A percentile compares a stretch with the other conserved stretches of the same genome.
Conservation (phyloP, 805 yeast species). For the Diddensiella santjacobensis region DNA sequence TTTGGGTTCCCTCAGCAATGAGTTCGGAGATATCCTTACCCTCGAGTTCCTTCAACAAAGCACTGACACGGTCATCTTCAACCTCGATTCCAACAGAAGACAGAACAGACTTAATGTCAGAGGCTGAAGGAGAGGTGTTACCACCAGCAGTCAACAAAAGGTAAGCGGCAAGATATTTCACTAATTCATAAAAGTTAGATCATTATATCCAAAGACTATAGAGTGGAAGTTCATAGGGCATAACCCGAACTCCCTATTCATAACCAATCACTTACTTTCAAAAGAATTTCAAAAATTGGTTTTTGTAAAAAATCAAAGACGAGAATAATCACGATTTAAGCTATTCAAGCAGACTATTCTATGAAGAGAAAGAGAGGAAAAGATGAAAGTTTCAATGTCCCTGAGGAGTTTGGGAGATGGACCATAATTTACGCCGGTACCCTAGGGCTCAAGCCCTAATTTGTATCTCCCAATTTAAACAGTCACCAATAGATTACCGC, state of each 20-base stretch:
- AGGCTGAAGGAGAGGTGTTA: slow-evolving; percentile 88
- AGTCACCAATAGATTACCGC: no score
- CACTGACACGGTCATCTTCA: slow-evolving; percentile 80
- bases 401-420: not conserved
- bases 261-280: not conserved
- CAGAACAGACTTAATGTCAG: slow-evolving; percentile 82
- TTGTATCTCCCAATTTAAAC: no score
- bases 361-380: slow-evolving; percentile 1
- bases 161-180: slow-evolving; percentile 99
- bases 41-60: slow-evolving; percentile 79
- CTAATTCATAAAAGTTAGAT: slow-evolving; percentile 33
- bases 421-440: not conserved
- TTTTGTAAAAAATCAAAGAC: no score
- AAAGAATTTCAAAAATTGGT: no score
- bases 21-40: slow-evolving; percentile 90
- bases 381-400: not conserved
- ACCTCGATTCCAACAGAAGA: slow-evolving; percentile 95
- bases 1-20: slow-evolving; percentile 91
- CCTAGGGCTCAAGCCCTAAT: slow-evolving; percentile 1
- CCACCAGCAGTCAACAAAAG: slow-evolving; percentile 98
- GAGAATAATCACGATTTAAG: slow-evolving; percentile 33
- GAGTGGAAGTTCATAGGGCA: not conserved
- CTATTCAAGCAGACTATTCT: slow-evolving; percentile 20
- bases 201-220: slow-evolving; percentile 21
- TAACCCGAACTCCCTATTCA: not conserved